Evolutionary conservation across 495 filamentous ascomycete genomes (phyloP), one percentile per base, ranked within the genome.

Genomic region (Trichoderma orchidacearum): DNA sequence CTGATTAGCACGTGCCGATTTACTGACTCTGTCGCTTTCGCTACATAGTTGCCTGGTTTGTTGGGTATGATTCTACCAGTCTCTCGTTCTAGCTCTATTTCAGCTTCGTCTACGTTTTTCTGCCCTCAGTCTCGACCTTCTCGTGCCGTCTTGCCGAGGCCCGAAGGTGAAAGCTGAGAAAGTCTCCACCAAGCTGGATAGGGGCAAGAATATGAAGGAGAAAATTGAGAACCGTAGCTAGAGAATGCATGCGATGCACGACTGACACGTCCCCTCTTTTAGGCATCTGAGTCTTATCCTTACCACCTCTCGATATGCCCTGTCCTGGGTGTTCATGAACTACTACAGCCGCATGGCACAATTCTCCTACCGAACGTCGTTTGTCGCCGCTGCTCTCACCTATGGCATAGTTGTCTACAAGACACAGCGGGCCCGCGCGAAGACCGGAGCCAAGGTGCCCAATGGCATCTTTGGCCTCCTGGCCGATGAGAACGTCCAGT

Each of bases 361-460:
- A 54, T 81, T 94, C 67, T 83, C 84, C 58, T 98, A 98, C 70
- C 90, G 94, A 61, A 76, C 86, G 31, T 86, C 90, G 36, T 98
- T 97, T 68, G 55, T 96, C 56, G 82, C 89, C 7, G 93, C 93
- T 0, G 88, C 90, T 12, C 81, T 80, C 28, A 97, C 93, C 3
- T 98, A 98, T 71, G 93, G 94, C 60, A 96, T 98, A 58, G 93
- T 98, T 18, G 94, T 97, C n/a, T 97, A 95, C 79, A 98, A 98
- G 80, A 89, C 89, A 53, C 91, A 87, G 73, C 83, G 91, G 56
- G 87, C 93, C 58, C 83, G 88, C 56, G 78, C 85, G 59, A 81
- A 82, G 69, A 73, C 80, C 51, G 84, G 83, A 51, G 77, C 74
- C 56, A 77, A 74, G 65, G 72, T 74, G 59, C 71, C 72, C 41